A percentile compares a stretch with the other conserved stretches of the same genome.
Evolutionary conservation across 148 eudicot genomes (phyloP).

Genomic region (Gaultheria prostrata): DNA sequence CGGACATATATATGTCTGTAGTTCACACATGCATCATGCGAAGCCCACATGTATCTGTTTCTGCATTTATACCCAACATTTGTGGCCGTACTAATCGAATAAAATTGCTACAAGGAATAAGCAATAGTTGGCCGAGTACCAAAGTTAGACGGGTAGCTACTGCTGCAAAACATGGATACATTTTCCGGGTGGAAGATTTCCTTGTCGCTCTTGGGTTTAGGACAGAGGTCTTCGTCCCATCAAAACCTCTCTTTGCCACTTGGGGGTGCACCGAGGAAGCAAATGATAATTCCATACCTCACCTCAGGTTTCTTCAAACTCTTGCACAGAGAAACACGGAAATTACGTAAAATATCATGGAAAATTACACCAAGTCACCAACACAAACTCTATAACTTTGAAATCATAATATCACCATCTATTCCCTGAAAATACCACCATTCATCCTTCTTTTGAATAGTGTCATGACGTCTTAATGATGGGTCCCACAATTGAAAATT

Average conservation of each 20-base stretch:
- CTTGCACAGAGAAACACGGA: neutral
- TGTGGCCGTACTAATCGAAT: neutral
- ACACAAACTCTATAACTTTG: neutral
- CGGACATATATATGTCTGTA: no score
- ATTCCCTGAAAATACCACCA: neutral
- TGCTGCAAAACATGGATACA: slow-evolving; percentile 25
- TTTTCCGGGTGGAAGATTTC: slow-evolving; percentile 13
- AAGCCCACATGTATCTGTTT: no score
- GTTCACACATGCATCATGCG: no score
- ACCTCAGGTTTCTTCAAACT: neutral
- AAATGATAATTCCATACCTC: slow-evolving; percentile 31
- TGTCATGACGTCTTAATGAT: neutral
- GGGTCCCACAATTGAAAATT: neutral
- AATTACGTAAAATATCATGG: neutral
- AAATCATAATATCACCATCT: neutral
- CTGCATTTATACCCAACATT: no score
- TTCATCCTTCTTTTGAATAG: neutral
- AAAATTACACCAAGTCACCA: neutral
- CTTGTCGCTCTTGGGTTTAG: slow-evolving; percentile 14
- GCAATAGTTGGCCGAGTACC: slow-evolving; percentile 16
- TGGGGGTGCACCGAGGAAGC: slow-evolving; percentile 23
- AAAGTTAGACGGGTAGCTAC: slow-evolving; percentile 21
- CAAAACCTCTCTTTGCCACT: slow-evolving; percentile 8
- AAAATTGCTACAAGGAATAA: neutral
- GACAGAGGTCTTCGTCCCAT: slow-evolving; percentile 7